phyloP scores from a whole-genome alignment of 2,329 filamentous ascomycete genomes.

The Colletotrichum magnum region DNA sequence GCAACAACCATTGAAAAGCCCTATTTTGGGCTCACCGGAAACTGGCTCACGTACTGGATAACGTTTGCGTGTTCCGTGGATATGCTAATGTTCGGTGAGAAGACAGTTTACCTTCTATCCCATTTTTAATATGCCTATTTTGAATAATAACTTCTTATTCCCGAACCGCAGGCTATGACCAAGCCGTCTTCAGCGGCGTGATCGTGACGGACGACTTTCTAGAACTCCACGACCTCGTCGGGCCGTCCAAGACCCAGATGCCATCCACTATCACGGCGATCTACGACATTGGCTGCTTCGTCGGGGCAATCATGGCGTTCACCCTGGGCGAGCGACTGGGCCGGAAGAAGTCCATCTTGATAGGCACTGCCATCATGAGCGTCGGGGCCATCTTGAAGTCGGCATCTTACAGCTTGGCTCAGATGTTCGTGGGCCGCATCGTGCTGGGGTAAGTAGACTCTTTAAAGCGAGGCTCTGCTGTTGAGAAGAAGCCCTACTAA shows the following conservation, averaged over 20 bases:
- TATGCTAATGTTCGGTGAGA: slow-evolving; percentile 25
- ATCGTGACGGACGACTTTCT: slow-evolving; percentile 65
- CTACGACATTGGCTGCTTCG: slow-evolving; percentile 50
- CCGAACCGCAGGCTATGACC: slow-evolving; percentile 50
- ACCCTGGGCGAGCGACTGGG: background rate
- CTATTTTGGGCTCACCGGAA: slow-evolving; percentile 33
- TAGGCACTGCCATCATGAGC: slow-evolving; percentile 24
- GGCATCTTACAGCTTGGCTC: slow-evolving; percentile 36
- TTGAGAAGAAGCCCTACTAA: background rate
- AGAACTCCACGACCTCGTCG: slow-evolving; percentile 56
- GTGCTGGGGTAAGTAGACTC: slow-evolving; percentile 34
- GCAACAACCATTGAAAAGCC: too few species aligned
- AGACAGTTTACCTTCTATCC: too few species aligned
- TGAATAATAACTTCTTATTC: too few species aligned
- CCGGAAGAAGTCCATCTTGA: background rate
- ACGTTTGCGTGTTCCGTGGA: slow-evolving; percentile 30
- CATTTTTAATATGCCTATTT: too few species aligned
- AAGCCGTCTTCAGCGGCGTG: slow-evolving; percentile 68
- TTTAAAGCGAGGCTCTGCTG: background rate
- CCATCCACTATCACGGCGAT: slow-evolving; percentile 63
- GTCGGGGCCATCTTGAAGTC: slow-evolving; percentile 37
- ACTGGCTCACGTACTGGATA: slow-evolving; percentile 30
- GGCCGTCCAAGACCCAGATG: slow-evolving; percentile 50
- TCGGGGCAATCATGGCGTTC: background rate
- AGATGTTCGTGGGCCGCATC: slow-evolving; percentile 49